Conservation (phyloP, 306 rosid species). For the Dalbergia oliveri region DNA sequence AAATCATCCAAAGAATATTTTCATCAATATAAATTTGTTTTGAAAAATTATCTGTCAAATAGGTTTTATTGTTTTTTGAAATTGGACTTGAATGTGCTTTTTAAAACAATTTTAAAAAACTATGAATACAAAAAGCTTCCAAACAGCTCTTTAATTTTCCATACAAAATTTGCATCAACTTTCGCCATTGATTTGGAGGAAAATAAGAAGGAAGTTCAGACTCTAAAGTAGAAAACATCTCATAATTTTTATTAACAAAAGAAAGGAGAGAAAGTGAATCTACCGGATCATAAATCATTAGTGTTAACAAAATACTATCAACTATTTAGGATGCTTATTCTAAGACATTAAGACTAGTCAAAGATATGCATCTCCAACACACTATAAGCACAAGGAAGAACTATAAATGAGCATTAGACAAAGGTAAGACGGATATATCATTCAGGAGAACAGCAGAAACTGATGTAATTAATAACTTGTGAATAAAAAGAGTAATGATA, state of each 20-base stretch:
- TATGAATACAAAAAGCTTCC: too few species aligned
- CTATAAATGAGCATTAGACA: conserved; percentile 11
- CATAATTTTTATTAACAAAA: neutral
- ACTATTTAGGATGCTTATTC: conserved; percentile 26
- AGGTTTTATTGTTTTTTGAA: too few species aligned
- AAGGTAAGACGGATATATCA: conserved; percentile 20
- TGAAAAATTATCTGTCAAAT: too few species aligned
- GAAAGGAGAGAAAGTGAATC: neutral
- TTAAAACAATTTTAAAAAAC: too few species aligned
- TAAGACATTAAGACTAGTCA: conserved; percentile 21
- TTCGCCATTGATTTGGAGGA: conserved; percentile 27
- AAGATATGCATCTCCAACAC: conserved; percentile 9
- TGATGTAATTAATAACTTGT: neutral
- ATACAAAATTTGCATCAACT: neutral
- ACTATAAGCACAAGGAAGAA: conserved; percentile 3
- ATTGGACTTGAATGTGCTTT: too few species aligned
- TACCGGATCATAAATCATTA: neutral
- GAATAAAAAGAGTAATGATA: neutral
- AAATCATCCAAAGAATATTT: too few species aligned
- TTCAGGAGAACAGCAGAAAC: neutral
- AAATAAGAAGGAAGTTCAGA: conserved; percentile 7
- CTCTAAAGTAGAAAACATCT: conserved; percentile 1
- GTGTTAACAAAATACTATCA: neutral
- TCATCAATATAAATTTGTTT: too few species aligned
- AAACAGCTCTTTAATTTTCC: neutral